phyloP scores from a whole-genome alignment of 208 protist species.

The Naegleria gruberi region DNA sequence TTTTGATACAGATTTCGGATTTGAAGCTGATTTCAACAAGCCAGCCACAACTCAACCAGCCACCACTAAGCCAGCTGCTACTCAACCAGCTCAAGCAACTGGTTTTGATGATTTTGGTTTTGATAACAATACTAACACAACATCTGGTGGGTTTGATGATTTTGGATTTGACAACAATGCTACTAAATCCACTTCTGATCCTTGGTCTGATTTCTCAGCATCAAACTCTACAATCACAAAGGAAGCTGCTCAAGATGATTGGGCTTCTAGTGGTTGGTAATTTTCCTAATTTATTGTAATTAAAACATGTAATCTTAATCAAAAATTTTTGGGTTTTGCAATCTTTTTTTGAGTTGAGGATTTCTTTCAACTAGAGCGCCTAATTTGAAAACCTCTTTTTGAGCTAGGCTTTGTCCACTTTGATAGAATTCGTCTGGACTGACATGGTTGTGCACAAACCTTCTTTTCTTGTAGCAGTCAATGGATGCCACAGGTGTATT shows the following conservation, averaged over 20 bases:
- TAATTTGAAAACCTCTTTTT: neutral
- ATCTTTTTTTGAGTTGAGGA: neutral
- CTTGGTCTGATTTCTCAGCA: neutral
- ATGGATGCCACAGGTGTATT: neutral
- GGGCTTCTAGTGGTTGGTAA: neutral
- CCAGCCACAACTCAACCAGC: neutral
- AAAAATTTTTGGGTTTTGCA: neutral
- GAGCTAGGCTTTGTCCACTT: neutral
- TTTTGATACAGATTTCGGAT: too few relatives aligned
- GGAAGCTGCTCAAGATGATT: neutral
- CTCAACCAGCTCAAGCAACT: too few relatives aligned
- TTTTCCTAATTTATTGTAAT: too few relatives aligned
- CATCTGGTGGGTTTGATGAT: neutral
- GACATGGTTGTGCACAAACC: neutral
- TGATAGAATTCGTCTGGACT: neutral
- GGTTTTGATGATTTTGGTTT: constrained; percentile 1
- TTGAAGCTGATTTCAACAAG: too few relatives aligned
- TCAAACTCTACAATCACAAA: neutral
- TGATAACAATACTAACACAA: neutral
- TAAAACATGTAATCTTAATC: neutral
- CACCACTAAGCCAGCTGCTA: neutral
- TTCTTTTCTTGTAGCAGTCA: neutral
- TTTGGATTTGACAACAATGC: neutral
- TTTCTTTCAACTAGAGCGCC: neutral
- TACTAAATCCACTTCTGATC: neutral